Evolutionary conservation across 2,329 filamentous ascomycete genomes (phyloP), one percentile per base, ranked within the genome.

Genomic region (Venturia aucupariae): DNA sequence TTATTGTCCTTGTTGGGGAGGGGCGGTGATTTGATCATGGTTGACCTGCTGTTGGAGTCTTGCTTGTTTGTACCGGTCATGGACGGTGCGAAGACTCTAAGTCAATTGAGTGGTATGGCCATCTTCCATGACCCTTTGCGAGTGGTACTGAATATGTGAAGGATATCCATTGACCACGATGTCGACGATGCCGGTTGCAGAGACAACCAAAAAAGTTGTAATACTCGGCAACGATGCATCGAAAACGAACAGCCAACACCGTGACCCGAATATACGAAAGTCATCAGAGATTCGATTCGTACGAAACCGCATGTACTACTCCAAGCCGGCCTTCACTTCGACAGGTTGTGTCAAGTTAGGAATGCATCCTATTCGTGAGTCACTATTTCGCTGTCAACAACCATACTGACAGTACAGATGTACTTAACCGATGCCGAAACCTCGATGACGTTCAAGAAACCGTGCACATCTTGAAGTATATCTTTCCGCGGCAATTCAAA

Each of bases 401-500:
- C 24, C 35, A 42, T 27, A 22, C 39, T 13, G 71, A n/a, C 19
- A 4, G 27, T 39, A 5, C 64, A 95, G 90, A 97, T 78, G 86
- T 92, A 2, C 75, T 97, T 30, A 96, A 94, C 71, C 85, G 91
- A 27, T 89, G 82, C 68, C 75, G 81, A 42, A 70, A 82, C 69
- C 66, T 74, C 48, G 67, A 77, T 44, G 77, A 83, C 69, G 70
- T 78, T 1, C 71, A 75, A 15, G 82, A 88, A 67, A 89, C 86
- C 0, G 71, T 86, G 13, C 90, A 89, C 69, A 76, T 96, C 24
- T 85, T 96, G 83, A 94, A 93, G 80, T 93, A 97, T 74, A 86
- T 99, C 1, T 99, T 99, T 69, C 94, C 94, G 39, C 83, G 88
- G 13, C 92, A 97, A 71, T 97, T 96, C 71, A 85, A 85, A 17